phyloP scores from a whole-genome alignment of 1,284 basidiomycete species.

The Lignosus rhinocerotis region DNA sequence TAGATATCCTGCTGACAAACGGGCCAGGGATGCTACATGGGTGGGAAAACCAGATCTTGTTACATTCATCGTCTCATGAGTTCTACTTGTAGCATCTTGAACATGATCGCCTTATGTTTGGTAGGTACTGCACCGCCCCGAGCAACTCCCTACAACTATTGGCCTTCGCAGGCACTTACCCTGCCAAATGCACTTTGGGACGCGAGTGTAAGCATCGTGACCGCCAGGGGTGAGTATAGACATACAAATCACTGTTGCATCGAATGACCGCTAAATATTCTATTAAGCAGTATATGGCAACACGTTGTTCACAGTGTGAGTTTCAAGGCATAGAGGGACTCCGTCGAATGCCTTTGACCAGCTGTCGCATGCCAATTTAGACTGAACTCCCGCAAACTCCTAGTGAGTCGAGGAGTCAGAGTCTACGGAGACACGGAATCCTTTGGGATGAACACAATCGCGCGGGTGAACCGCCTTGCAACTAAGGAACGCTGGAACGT shows the following conservation, averaged over 20 bases:
- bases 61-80: not conserved
- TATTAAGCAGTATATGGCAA: slow-evolving; percentile 9
- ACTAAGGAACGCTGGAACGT: slow-evolving; percentile 12
- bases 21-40: too few species aligned
- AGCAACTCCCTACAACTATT: not conserved
- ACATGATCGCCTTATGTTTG: not conserved
- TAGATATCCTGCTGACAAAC: too few species aligned
- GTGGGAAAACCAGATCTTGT: too few species aligned
- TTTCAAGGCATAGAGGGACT: not conserved
- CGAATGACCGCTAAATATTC: too few species aligned
- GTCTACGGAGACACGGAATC: not conserved
- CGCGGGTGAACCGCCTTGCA: slow-evolving; percentile 7
- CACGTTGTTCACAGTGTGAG: slow-evolving; percentile 8
- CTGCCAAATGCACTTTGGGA: not conserved
- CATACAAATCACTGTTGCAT: too few species aligned
- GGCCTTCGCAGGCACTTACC: not conserved
- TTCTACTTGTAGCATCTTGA: not conserved
- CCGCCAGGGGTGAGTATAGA: not conserved
- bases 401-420: not conserved
- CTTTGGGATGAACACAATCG: not conserved
- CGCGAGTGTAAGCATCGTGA: not conserved
- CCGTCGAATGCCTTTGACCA: not conserved
- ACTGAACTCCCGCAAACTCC: slow-evolving; percentile 8
- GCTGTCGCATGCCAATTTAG: not conserved
- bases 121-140: not conserved